phyloP scores from a whole-genome alignment of 352 stramenopile genomes.

The Globisporangium rhizosaccharum region DNA sequence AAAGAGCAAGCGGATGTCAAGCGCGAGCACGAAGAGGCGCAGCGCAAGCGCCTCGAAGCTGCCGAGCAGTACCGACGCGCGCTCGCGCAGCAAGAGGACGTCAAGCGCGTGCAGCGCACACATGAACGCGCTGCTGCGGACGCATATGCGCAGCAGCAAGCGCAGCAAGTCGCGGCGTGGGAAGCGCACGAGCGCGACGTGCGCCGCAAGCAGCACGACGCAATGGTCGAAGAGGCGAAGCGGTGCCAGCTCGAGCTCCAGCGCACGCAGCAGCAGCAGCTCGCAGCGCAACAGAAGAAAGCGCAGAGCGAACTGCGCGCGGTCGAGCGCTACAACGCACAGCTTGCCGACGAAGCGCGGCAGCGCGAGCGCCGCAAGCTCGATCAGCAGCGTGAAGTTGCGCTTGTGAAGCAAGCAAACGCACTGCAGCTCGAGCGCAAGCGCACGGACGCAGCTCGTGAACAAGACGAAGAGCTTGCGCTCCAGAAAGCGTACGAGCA shows the following conservation, averaged over 20 bases:
- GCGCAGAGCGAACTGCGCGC: conserved; percentile 37
- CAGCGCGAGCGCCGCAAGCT: conserved; percentile 42
- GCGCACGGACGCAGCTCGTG: conserved; percentile 23
- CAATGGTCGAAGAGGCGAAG: conserved; percentile 32
- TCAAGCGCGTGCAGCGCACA: conserved; percentile 24
- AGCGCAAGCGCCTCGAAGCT: conserved; percentile 31
- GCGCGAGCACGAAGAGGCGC: conserved; percentile 40
- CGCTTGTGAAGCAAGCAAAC: conserved; percentile 44
- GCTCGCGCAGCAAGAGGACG: conserved; percentile 36
- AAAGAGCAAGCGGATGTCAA: conserved; percentile 48
- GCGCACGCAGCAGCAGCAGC: conserved; percentile 27
- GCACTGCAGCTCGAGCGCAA: conserved; percentile 46
- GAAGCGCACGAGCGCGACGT: conserved; percentile 32
- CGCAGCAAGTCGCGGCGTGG: conserved; percentile 35
- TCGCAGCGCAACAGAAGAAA: conserved; percentile 28
- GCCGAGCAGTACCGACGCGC: conserved; percentile 33
- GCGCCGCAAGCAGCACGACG: conserved; percentile 20
- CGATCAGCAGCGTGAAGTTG: conserved; percentile 36
- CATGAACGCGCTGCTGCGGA: conserved; percentile 28
- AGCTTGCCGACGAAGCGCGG: conserved; percentile 42
- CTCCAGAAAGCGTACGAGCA: conserved; percentile 43
- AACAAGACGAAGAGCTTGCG: conserved; percentile 37
- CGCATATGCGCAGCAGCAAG: conserved; percentile 31
- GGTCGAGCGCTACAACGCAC: conserved; percentile 30
- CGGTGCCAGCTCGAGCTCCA: conserved; percentile 42